Percentiles rank a stretch among this genome's conserved stretches.
These are phyloP conservation scores for Sclerotinia subarctica DNA, from an alignment of 2,329 filamentous ascomycete genomes.

Conservation along the genomic window DNA sequence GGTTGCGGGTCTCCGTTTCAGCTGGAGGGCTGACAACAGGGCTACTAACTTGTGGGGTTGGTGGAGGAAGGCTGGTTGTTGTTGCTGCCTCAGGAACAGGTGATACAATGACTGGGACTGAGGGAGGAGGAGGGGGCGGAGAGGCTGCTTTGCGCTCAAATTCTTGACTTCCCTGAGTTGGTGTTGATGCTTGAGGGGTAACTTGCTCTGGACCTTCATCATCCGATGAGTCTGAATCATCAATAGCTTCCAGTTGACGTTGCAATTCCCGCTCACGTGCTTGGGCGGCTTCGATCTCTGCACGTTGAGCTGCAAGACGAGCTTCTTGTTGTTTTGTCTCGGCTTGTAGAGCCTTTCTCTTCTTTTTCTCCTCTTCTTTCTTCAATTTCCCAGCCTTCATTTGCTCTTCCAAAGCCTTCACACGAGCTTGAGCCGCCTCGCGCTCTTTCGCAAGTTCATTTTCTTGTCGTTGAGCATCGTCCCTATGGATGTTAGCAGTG, in stretches of 20 bases:
- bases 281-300: conserved; percentile 86
- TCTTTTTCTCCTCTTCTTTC: conserved; percentile 94
- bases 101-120: conserved; percentile 22
- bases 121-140: conserved; percentile 51
- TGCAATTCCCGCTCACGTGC: conserved; percentile 88
- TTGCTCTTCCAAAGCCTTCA: conserved; percentile 89
- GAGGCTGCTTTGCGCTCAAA: conserved; percentile 51
- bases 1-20: conserved; percentile 83
- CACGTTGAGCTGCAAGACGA: conserved; percentile 77
- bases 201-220: conserved; percentile 75
- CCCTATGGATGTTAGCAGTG: conserved; percentile 49
- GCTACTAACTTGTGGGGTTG: conserved; percentile 21
- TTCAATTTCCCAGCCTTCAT: conserved; percentile 89
- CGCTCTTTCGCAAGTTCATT: conserved; percentile 77
- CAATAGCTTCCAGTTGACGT: conserved; percentile 74
- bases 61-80: conserved; percentile 30
- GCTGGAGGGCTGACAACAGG: conserved; percentile 50
- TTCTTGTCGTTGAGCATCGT: conserved; percentile 71
- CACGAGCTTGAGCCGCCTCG: conserved; percentile 74
- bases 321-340: conserved; percentile 87
- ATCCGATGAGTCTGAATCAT: conserved; percentile 71
- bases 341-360: conserved; percentile 81
- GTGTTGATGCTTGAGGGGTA: conserved; percentile 58
- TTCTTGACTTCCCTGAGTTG: conserved; percentile 54
- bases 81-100: conserved; percentile 23